Conservation (phyloP, 2,329 filamentous ascomycete genomes). For the Phyllachora maydis region DNA sequence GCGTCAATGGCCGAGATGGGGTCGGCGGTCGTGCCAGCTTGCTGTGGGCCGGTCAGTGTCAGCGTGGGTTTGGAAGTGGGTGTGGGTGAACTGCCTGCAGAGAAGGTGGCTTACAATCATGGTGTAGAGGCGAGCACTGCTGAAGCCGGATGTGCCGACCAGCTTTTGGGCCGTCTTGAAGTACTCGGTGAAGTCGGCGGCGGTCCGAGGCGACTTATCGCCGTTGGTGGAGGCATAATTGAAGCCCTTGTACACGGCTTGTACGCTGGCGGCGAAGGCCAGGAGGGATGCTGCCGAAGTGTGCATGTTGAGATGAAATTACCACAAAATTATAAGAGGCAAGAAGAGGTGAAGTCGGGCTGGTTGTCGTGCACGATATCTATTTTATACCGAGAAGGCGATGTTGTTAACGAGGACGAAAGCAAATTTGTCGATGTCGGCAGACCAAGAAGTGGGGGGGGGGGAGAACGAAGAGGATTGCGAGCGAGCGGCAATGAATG, state of each 20-base stretch:
- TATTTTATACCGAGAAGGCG: no score
- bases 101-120: conserved; percentile 29
- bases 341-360: no score
- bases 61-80: conserved; percentile 3
- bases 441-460: no score
- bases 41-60: conserved; percentile 19
- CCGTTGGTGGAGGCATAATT: conserved; percentile 49
- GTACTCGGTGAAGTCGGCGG: conserved; percentile 47
- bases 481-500: no score
- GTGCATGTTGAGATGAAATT: conserved; percentile 5
- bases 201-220: conserved; percentile 34
- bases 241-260: conserved; percentile 36
- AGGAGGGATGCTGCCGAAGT: no score
- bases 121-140: conserved; percentile 53
- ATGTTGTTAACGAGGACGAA: no score
- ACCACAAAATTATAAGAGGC: no score
- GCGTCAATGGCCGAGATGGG: conserved; percentile 60
- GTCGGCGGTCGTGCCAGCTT: conserved; percentile 41
- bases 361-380: no score
- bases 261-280: conserved; percentile 9
- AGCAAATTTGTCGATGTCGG: no score
- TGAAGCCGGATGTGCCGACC: conserved; percentile 43
- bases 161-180: conserved; percentile 46
- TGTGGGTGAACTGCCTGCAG: no score
- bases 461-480: no score